These are phyloP conservation scores for Cladosporium phlei DNA, from an alignment of 2,329 filamentous ascomycete genomes.

Conservation along the genomic window DNA sequence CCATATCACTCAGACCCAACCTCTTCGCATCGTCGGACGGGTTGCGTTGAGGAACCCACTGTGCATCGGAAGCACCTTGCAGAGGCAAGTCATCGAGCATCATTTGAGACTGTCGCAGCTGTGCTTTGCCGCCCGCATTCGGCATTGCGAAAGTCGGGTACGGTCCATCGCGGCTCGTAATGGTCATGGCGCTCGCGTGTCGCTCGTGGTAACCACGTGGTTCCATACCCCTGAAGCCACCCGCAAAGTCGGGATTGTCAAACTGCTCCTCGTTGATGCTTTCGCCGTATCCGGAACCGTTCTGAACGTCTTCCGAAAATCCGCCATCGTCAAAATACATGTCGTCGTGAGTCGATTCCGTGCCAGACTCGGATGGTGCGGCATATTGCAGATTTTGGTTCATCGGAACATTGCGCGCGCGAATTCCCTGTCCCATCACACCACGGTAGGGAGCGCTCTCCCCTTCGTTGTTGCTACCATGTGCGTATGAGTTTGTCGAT, in stretches of 20 bases:
- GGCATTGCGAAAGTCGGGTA: constrained; percentile 31
- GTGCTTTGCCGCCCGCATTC: constrained; percentile 22
- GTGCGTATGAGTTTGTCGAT: background rate
- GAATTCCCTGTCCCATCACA: constrained; percentile 14
- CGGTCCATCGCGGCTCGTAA: constrained; percentile 24
- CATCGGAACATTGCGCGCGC: constrained; percentile 9
- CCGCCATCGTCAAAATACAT: constrained; percentile 37
- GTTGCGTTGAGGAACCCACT: constrained; percentile 29
- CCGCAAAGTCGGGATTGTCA: constrained; percentile 24
- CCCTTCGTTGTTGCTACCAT: constrained; percentile 6
- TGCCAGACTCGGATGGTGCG: background rate
- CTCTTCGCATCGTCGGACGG: constrained; percentile 31
- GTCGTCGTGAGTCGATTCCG: constrained; percentile 21
- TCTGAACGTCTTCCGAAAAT: constrained; percentile 17
- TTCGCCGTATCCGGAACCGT: constrained; percentile 2
- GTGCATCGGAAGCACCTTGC: constrained; percentile 23
- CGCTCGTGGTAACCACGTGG: constrained; percentile 14
- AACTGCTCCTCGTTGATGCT: constrained; percentile 35
- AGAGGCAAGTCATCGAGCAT: constrained; percentile 29
- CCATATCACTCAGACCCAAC: constrained; percentile 30
- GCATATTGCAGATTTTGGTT: constrained; percentile 17
- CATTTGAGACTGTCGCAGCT: constrained; percentile 24
- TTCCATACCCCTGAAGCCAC: constrained; percentile 9
- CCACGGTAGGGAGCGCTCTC: constrained; percentile 18
- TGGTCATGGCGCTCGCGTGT: constrained; percentile 20